Conservation (phyloP, 345 rosid genomes). For the Eucalyptus rudis region DNA sequence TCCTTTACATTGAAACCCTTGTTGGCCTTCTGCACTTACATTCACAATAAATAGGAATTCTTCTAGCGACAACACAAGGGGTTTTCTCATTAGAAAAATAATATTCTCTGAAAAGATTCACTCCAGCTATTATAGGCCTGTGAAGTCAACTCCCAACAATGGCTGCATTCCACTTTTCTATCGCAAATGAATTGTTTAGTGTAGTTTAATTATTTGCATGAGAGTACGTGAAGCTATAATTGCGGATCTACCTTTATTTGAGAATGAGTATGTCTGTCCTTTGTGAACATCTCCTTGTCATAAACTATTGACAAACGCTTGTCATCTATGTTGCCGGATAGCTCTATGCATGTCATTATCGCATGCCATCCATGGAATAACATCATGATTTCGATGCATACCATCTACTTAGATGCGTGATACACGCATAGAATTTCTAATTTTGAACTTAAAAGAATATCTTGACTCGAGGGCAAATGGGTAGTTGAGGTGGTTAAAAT, state of each 20-base stretch:
- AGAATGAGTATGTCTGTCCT: conserved; percentile 54
- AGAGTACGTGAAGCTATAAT: conserved; percentile 24
- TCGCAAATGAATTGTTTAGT: neutral
- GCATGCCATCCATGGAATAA: neutral
- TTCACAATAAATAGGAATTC: neutral
- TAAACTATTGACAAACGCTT: neutral
- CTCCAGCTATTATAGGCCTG: conserved; percentile 1
- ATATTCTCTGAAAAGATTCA: conserved; percentile 5
- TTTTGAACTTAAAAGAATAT: neutral
- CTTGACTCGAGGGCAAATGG: neutral
- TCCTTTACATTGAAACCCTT: neutral
- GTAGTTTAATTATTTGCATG: conserved; percentile 12
- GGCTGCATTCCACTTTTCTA: neutral
- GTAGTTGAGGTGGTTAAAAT: neutral
- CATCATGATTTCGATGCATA: neutral
- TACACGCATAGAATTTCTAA: neutral
- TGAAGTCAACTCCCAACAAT: conserved; percentile 24
- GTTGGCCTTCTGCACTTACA: neutral
- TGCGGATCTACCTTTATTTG: conserved; percentile 19
- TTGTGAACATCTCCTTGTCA: neutral
- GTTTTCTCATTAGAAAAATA: neutral
- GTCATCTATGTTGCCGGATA: neutral
- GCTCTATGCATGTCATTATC: neutral
- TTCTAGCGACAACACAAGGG: neutral
- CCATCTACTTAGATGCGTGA: neutral